Evolutionary conservation across 2,329 filamentous ascomycete genomes (phyloP).

Genomic region (Xylaria multiplex): DNA sequence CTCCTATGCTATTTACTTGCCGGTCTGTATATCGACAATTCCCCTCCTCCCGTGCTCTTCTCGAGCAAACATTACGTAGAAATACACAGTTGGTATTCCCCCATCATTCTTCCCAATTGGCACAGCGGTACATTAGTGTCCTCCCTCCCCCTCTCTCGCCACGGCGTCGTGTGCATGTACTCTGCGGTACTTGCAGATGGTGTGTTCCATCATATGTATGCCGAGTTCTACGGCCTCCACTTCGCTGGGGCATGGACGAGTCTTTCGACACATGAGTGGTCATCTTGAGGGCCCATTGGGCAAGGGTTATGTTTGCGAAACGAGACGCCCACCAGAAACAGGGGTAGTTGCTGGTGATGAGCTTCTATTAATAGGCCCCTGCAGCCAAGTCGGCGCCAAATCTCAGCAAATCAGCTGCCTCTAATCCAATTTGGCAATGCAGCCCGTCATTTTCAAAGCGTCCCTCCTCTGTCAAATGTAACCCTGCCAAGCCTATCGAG

Average conservation of each 20-base stretch:
- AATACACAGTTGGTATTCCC: neutral
- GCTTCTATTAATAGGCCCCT: slow-evolving; percentile 46
- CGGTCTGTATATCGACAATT: neutral
- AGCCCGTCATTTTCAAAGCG: slow-evolving; percentile 33
- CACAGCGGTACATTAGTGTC: neutral
- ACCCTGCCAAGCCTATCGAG: slow-evolving; percentile 25
- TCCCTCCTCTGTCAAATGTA: slow-evolving; percentile 19
- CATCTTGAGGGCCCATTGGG: slow-evolving; percentile 27
- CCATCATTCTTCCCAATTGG: slow-evolving; percentile 11
- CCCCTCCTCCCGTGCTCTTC: neutral
- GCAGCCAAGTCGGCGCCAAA: slow-evolving; percentile 40
- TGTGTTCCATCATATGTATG: slow-evolving; percentile 40
- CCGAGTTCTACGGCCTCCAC: slow-evolving; percentile 38
- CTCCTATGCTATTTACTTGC: neutral
- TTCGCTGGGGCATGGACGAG: slow-evolving; percentile 37
- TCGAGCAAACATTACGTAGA: neutral
- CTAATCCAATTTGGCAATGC: slow-evolving; percentile 34
- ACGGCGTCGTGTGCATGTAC: slow-evolving; percentile 9
- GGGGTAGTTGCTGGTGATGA: slow-evolving; percentile 31
- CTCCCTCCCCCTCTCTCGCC: slow-evolving; percentile 9
- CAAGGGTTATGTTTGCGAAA: slow-evolving; percentile 48
- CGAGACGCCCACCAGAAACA: slow-evolving; percentile 41
- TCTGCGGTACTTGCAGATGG: slow-evolving; percentile 38
- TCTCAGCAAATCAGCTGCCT: slow-evolving; percentile 36
- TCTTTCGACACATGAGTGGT: slow-evolving; percentile 41